These are phyloP conservation scores for Westerdykella sp. DNA, from an alignment of 2,329 filamentous ascomycete species.

Conservation along the genomic window DNA sequence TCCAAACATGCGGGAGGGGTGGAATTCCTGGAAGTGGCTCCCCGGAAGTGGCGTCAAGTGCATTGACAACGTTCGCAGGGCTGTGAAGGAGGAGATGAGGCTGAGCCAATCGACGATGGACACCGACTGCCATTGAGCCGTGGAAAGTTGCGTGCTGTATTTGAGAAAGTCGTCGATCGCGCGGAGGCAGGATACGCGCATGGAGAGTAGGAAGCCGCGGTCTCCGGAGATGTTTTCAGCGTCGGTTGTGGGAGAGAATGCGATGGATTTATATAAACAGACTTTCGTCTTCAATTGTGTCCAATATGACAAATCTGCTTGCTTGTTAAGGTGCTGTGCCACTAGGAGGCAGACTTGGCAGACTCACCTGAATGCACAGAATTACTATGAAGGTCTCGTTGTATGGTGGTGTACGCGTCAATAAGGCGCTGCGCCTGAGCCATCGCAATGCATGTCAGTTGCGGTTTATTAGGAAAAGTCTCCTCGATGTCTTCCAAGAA, in stretches of 20 bases:
- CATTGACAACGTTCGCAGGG: conserved; percentile 25
- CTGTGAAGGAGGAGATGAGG: conserved; percentile 24
- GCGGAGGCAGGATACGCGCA: conserved; percentile 27
- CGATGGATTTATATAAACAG: conserved; percentile 22
- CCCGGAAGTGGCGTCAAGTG: conserved; percentile 27
- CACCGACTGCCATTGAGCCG: conserved; percentile 23
- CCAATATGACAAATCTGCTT: conserved; percentile 28
- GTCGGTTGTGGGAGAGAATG: no score
- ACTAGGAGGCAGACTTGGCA: no score
- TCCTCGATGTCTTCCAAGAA: conserved; percentile 34
- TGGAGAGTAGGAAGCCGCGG: conserved; percentile 28
- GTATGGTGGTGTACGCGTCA: no score
- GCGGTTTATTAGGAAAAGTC: conserved; percentile 23
- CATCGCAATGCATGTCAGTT: conserved; percentile 25
- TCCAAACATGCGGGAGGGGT: conserved; percentile 28
- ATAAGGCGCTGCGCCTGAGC: conserved; percentile 29
- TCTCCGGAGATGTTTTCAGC: no score
- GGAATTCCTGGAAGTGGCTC: conserved; percentile 29
- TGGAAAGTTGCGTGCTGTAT: conserved; percentile 22
- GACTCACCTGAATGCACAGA: no score
- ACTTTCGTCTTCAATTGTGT: conserved; percentile 26
- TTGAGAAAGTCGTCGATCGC: conserved; percentile 32
- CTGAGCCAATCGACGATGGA: conserved; percentile 31
- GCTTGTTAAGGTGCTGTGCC: no score
- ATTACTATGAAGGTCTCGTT: no score